Evolutionary conservation across 148 eudicot genomes (phyloP), one percentile per base, ranked within the genome.

Genomic region (Amaranthus cruentus): DNA sequence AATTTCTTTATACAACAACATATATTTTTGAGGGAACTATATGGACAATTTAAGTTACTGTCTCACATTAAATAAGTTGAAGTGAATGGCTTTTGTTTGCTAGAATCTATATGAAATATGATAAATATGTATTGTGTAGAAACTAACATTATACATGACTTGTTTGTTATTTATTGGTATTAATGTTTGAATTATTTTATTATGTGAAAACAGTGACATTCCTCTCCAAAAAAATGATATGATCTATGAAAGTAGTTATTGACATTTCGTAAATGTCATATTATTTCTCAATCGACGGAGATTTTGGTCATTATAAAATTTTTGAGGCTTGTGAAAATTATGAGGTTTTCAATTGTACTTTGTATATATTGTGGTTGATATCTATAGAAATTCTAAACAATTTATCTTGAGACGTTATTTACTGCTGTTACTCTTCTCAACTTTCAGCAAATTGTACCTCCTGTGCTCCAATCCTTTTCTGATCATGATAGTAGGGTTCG

Each of bases 401-500:
- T 43, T 58, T 50, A 47, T 67, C 11, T 57, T 49, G 62, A 79
- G 12, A 11, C 56, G 4, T 18, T 70, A 21, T 69, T 69, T 42
- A 63, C 64, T 70, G 21, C 7, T 68, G 63, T 75, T 63, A 43
- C 78, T 13, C 21, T 76, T 55, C 59, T 71, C 21, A 50, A 70
- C 67, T 81, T 78, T 52, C 91, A 95, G 99, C 96, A 88, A 87
- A 95, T 95, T 75, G 92, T 95, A 49, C 99, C 92, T 6, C 99
- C 99, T 9, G 99, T 95, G 81, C 89, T 95, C 65, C 75, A 83
- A 74, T 90, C 96, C 70, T 92, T 95, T 74, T 72, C 88, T 51
- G 97, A 95, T 73, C 94, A 92, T 87, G 99, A 95, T 83, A 85
- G 93, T 77, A 88, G 99, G 86, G 99, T 95, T 78, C 93, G 99